These are phyloP conservation scores for Alternaria burnsii DNA, from an alignment of 2,329 filamentous ascomycete species.

Conservation along the genomic window DNA sequence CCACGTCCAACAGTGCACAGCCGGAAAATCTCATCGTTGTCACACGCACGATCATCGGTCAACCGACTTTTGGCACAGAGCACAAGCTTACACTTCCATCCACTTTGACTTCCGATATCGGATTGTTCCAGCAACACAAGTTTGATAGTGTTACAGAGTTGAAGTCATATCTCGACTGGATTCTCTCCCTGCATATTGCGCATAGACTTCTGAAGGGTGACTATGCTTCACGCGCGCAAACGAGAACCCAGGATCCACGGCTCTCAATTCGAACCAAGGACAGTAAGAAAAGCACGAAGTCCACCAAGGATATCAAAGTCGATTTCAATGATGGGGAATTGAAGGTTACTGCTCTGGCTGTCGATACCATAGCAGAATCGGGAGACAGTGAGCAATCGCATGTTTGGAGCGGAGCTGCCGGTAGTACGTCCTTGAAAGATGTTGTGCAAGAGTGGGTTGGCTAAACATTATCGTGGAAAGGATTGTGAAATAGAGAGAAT, in stretches of 20 bases:
- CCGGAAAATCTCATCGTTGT: conserved; percentile 36
- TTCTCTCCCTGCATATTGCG: conserved; percentile 43
- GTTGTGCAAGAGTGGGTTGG: conserved; percentile 39
- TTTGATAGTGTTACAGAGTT: conserved; percentile 41
- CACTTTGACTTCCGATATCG: conserved; percentile 38
- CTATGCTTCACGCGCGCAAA: conserved; percentile 26
- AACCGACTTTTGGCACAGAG: conserved; percentile 47
- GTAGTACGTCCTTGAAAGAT: conserved; percentile 27
- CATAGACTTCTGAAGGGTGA: conserved; percentile 40
- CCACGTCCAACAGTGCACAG: conserved; percentile 28
- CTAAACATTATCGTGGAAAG: not conserved
- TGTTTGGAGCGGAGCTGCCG: conserved; percentile 35
- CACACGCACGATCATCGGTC: conserved; percentile 45
- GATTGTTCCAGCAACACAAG: conserved; percentile 39
- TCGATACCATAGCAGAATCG: conserved; percentile 5
- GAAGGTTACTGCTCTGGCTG: conserved; percentile 18
- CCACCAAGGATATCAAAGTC: conserved; percentile 34
- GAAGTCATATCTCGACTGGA: conserved; percentile 44
- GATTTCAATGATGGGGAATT: conserved; percentile 30
- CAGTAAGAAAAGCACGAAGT: conserved; percentile 26
- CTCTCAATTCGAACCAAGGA: conserved; percentile 34
- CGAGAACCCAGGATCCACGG: conserved; percentile 32
- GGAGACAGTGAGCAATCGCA: conserved; percentile 27
- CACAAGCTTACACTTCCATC: conserved; percentile 45
- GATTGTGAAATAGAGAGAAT: not conserved